Evolutionary conservation across 2,329 filamentous ascomycete genomes (phyloP).

Genomic region (Venturia nashicola): DNA sequence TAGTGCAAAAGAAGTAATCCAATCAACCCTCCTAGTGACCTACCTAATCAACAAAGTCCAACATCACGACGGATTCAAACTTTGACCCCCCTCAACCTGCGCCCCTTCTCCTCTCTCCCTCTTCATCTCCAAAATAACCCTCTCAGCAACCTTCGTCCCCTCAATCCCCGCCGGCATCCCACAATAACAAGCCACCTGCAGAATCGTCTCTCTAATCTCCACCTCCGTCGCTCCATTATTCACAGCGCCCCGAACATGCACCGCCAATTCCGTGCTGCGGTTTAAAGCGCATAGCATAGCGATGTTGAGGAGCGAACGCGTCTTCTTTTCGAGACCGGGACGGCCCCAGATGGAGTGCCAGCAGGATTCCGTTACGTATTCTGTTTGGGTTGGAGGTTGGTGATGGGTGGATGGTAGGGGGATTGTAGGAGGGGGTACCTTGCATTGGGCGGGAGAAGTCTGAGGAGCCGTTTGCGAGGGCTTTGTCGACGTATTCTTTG

Average conservation of each 20-base stretch:
- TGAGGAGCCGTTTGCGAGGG: constrained; percentile 42
- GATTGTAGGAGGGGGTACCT: constrained; percentile 4
- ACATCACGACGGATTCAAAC: no score
- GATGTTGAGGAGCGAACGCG: constrained; percentile 50
- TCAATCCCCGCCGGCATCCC: constrained; percentile 43
- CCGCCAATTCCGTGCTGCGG: constrained; percentile 44
- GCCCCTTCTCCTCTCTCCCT: constrained; percentile 21
- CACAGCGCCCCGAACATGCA: constrained; percentile 50
- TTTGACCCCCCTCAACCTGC: no score
- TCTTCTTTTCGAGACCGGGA: constrained; percentile 48
- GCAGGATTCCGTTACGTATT: constrained; percentile 45
- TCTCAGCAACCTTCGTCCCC: constrained; percentile 40
- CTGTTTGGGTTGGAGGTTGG: background rate
- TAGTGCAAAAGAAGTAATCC: no score
- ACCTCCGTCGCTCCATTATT: constrained; percentile 50
- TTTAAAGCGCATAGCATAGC: constrained; percentile 54
- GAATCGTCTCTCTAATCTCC: constrained; percentile 49
- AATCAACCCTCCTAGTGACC: no score
- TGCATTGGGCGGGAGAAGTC: constrained; percentile 50
- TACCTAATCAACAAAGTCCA: no score
- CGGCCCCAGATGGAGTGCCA: constrained; percentile 55
- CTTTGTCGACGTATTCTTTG: constrained; percentile 46
- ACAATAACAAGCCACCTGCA: constrained; percentile 39
- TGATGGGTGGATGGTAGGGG: no score
- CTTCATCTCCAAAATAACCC: constrained; percentile 39